Percentiles rank a stretch among this genome's conserved stretches.
phyloP scores from a whole-genome alignment of 768 basidiomycete genomes.

The Jaapia argillacea region DNA sequence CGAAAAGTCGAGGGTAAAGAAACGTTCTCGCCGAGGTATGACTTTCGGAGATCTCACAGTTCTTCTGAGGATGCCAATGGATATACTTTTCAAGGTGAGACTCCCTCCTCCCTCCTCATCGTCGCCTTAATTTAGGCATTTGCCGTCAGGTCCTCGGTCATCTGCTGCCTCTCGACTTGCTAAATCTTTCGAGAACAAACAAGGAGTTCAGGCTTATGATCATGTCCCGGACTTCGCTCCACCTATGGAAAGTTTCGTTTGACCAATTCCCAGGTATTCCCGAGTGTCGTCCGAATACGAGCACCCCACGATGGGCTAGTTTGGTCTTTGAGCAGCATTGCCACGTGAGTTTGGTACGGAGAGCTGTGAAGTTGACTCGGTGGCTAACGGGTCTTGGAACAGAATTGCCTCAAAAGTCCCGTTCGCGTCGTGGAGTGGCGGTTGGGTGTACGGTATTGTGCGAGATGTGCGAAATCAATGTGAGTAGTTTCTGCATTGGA shows the following conservation, averaged over 20 bases:
- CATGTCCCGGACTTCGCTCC: not conserved
- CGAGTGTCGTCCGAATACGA: not conserved
- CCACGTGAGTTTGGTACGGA: not conserved
- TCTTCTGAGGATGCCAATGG: not conserved
- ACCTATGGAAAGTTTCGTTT: not conserved
- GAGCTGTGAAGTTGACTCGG: not conserved
- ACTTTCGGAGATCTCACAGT: not conserved
- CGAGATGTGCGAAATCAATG: not conserved
- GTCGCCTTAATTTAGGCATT: not conserved
- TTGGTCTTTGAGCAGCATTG: not conserved
- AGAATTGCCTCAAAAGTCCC: not conserved
- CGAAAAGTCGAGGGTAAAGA: not conserved
- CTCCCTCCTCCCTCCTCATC: not conserved
- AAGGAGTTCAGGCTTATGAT: not conserved
- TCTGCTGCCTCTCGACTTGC: not conserved
- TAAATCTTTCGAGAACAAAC: not conserved
- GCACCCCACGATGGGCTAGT: not conserved
- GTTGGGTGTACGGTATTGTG: not conserved
- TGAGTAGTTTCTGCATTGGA: not conserved
- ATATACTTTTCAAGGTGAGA: not conserved
- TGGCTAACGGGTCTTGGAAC: not conserved
- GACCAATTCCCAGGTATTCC: not conserved
- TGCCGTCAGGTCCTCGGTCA: not conserved
- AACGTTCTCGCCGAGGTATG: not conserved
- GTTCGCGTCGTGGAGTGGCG: not conserved